Percentiles rank a stretch among this genome's conserved stretches.
Conservation (phyloP, 1,139 yeast genomes). For the Saccharomyces hybrid region DNA sequence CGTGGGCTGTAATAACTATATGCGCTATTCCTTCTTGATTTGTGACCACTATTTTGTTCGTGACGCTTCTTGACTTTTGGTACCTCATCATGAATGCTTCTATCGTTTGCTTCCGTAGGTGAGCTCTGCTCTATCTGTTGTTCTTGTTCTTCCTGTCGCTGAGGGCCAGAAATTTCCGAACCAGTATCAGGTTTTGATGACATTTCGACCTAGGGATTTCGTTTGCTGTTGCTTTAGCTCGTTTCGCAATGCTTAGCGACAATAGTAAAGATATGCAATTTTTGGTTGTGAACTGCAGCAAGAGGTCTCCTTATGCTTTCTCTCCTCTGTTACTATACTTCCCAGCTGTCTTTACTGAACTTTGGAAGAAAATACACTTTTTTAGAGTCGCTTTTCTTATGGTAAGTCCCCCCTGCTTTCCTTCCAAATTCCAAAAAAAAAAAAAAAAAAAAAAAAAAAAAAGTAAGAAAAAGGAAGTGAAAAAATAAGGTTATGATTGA, state of each 20-base stretch:
- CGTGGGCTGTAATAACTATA: conserved; percentile 2
- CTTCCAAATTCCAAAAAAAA: not conserved
- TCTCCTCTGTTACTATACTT: not conserved
- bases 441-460: too few relatives aligned
- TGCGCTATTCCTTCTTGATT: conserved; percentile 6
- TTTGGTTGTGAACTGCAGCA: not conserved
- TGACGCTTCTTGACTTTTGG: conserved; percentile 13
- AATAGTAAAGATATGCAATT: not conserved
- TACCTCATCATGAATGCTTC: conserved; percentile 8
- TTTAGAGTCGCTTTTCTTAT: not conserved
- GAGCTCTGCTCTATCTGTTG: not conserved
- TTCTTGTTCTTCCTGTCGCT: not conserved
- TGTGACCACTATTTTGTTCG: conserved; percentile 2
- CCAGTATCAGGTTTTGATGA: not conserved
- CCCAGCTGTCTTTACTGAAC: not conserved
- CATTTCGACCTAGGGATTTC: not conserved
- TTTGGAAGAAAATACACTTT: not conserved
- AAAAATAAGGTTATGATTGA: not conserved
- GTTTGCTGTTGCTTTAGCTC: not conserved
- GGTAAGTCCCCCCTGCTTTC: conserved; percentile 1
- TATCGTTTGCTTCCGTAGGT: conserved; percentile 2
- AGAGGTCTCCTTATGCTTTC: not conserved
- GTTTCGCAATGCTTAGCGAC: not conserved
- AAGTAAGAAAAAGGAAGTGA: not conserved
- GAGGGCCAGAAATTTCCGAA: not conserved